Evolutionary conservation across 164 flowering plant species (phyloP), one percentile per base, ranked within the genome.

Genomic region (Nymphaea thermarum): DNA sequence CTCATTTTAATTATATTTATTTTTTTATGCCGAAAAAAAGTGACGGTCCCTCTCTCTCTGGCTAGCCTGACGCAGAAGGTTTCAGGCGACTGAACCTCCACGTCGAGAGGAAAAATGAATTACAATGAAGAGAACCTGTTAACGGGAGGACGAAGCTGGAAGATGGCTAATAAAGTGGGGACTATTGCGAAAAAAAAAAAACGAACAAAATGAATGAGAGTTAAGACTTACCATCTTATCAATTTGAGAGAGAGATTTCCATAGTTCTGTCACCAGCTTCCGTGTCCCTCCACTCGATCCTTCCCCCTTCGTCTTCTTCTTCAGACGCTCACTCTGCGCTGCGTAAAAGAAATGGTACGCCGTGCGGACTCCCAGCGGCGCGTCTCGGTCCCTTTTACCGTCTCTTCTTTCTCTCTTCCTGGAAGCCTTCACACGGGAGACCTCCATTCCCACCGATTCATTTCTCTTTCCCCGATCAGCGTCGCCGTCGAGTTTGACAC

Each of bases 221-320:
- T 57, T 44, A 7, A 2, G 17, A 44, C 4, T 67, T 76, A 80
- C 83, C 81, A 17, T 64, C 64, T 74, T 73, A 41, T 77, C 86
- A 14, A 59, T 66, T 53, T 70, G 65, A 15, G 80, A 64, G 43
- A 83, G 79, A 65, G 15, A 16, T 67, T 74, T 83, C 86, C 86
- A 83, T 44, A 70, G 71, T 12, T 70, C 71, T 60, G 25, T 71
- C 8, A 70, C 83, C 71, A 63, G 76, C 44, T 73, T 62, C 6
- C 81, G 70, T 8, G 67, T 62, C 41, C 65, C 63, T 25, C 36
- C 36, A 25, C 36, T 25, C 6, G 42, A 45, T 4, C 41, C 51
- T 65, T 60, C 41, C 36, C 18, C 65, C 71, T 69, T 75, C 18
- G 68, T 73, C 43, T 71, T 64, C 65, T 66, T 68, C 73, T 72